Conservation (phyloP, 2,329 filamentous ascomycete genomes). For the Colletotrichum phormii region DNA sequence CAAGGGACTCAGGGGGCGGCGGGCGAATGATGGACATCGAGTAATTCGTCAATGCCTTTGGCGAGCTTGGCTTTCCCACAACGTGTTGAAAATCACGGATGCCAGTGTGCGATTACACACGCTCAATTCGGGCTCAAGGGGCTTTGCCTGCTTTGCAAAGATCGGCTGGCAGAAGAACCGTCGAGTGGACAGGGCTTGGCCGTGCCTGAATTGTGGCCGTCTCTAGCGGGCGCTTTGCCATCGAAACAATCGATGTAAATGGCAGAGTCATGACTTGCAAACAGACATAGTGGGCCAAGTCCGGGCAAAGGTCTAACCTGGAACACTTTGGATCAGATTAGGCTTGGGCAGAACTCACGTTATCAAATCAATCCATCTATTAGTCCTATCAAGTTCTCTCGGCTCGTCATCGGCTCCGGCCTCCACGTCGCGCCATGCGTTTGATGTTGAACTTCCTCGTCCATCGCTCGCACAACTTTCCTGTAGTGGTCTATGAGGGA, state of each 20-base stretch:
- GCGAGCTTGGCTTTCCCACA: neutral
- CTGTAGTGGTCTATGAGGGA: constrained; percentile 22
- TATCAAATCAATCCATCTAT: neutral
- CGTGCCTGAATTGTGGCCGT: neutral
- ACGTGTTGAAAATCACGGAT: neutral
- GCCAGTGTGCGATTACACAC: no score
- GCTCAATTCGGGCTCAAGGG: neutral
- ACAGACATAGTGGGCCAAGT: neutral
- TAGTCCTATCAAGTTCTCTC: constrained; percentile 33
- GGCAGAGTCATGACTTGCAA: neutral
- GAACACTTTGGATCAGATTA: neutral
- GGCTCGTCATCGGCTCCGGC: constrained; percentile 38
- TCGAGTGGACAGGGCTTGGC: neutral
- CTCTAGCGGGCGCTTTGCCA: constrained; percentile 12
- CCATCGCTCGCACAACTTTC: constrained; percentile 25
- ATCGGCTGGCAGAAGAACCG: neutral
- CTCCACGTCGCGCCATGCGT: constrained; percentile 15
- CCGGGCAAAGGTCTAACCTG: neutral
- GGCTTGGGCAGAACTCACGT: neutral
- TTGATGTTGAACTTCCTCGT: constrained; percentile 18
- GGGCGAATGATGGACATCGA: neutral
- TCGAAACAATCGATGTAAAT: neutral
- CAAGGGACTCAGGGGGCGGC: neutral
- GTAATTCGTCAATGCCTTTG: neutral
- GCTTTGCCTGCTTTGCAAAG: neutral